phyloP scores from a whole-genome alignment of 306 rosid genomes.

The Prunus dulcis region DNA sequence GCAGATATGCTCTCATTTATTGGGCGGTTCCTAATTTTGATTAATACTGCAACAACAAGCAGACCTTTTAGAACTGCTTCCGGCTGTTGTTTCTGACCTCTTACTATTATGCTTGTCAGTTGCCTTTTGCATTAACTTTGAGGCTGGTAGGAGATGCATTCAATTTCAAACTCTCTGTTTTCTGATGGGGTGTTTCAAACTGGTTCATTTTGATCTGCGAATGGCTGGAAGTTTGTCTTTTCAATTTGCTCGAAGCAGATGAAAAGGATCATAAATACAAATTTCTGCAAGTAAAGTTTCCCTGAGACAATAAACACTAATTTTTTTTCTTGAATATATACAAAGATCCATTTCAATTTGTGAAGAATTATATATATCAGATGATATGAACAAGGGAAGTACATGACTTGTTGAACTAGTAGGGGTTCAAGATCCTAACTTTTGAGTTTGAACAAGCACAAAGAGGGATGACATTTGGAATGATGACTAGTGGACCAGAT shows the following conservation, averaged over 20 bases:
- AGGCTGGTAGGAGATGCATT: background rate
- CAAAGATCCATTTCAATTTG: background rate
- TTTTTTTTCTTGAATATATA: no score
- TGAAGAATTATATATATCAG: background rate
- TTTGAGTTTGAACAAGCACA: background rate
- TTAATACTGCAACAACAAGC: background rate
- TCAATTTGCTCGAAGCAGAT: background rate
- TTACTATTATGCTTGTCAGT: background rate
- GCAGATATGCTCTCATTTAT: slow-evolving; percentile 48
- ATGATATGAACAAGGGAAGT: background rate
- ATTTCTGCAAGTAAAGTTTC: background rate
- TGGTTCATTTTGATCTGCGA: slow-evolving; percentile 12
- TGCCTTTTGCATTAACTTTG: background rate
- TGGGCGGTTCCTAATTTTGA: slow-evolving; percentile 55
- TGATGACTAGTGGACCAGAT: background rate
- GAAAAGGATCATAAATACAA: background rate
- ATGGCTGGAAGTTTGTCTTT: background rate
- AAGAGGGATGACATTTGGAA: background rate
- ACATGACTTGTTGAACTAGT: no score
- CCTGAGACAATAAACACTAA: background rate
- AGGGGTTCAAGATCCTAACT: no score
- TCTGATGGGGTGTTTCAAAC: background rate
- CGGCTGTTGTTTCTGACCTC: background rate
- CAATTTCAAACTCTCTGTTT: no score
- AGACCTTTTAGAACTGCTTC: background rate